Conservation (phyloP, 2,329 filamentous ascomycete genomes). For the Madurella fahalii region DNA sequence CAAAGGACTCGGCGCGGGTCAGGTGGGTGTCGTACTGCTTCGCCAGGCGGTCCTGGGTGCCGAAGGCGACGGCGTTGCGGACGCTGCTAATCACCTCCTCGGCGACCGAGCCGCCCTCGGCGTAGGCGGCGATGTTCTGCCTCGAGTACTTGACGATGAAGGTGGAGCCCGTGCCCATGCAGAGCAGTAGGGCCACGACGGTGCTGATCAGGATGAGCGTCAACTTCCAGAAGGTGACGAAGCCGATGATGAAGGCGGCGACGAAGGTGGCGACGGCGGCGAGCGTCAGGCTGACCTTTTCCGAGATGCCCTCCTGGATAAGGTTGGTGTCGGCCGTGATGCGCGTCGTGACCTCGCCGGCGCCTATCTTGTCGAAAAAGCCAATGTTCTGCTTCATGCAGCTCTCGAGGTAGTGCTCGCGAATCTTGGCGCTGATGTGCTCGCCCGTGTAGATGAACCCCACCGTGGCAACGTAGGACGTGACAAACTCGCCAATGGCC, state of each 20-base stretch:
- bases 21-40: conserved; percentile 78
- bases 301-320: conserved; percentile 88
- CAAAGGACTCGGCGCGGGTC: conserved; percentile 66
- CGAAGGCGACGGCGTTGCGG: conserved; percentile 87
- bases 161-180: conserved; percentile 68
- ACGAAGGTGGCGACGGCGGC: conserved; percentile 77
- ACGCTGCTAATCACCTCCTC: conserved; percentile 95
- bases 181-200: conserved; percentile 71
- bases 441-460: conserved; percentile 88
- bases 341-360: conserved; percentile 88
- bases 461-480: conserved; percentile 74
- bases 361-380: conserved; percentile 88
- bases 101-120: conserved; percentile 77
- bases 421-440: conserved; percentile 72
- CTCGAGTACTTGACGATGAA: conserved; percentile 82
- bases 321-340: conserved; percentile 93
- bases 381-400: conserved; percentile 86
- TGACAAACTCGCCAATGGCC: conserved; percentile 73
- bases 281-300: conserved; percentile 78
- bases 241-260: conserved; percentile 85
- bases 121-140: conserved; percentile 72
- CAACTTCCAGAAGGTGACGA: conserved; percentile 88
- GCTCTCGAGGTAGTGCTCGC: conserved; percentile 77
- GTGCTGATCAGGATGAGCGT: conserved; percentile 82
- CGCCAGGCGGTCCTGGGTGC: conserved; percentile 88